A percentile compares a stretch with the other conserved stretches of the same genome.
phyloP scores from a whole-genome alignment of 2,329 filamentous ascomycete species.

The Parastagonospora nodorum region DNA sequence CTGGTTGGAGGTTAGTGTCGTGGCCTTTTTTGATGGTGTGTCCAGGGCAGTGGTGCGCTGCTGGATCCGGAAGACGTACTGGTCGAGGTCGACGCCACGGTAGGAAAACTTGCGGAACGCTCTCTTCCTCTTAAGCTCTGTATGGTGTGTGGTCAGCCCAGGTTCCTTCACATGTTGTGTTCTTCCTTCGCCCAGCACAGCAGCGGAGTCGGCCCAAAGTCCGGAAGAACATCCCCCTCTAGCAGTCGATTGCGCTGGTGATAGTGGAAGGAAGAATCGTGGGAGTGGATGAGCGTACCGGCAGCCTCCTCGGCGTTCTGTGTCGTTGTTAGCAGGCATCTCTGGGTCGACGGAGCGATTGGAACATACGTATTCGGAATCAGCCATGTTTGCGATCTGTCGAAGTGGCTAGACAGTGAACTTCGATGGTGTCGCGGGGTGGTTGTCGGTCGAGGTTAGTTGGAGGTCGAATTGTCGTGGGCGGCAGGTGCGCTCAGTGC shows the following conservation, averaged over 20 bases:
- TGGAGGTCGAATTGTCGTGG: constrained; percentile 6
- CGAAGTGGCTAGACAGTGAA: constrained; percentile 50
- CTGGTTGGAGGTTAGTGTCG: constrained; percentile 56
- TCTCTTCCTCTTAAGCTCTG: constrained; percentile 99
- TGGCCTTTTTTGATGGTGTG: not conserved
- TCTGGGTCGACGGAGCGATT: constrained; percentile 19
- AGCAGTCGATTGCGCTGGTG: constrained; percentile 13
- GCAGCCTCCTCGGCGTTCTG: constrained; percentile 97
- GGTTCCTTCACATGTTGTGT: constrained; percentile 12
- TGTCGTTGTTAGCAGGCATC: constrained; percentile 22
- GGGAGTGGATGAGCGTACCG: constrained; percentile 55
- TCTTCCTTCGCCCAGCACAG: constrained; percentile 1
- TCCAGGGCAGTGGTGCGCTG: constrained; percentile 1
- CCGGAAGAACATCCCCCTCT: not conserved
- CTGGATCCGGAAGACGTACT: constrained; percentile 67
- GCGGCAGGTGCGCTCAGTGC: constrained; percentile 1
- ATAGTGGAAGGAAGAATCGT: constrained; percentile 8
- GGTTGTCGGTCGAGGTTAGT: constrained; percentile 27
- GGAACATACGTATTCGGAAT: constrained; percentile 81
- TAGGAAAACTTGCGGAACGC: constrained; percentile 99
- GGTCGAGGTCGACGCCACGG: constrained; percentile 98
- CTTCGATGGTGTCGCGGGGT: constrained; percentile 43
- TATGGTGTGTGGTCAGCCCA: constrained; percentile 31
- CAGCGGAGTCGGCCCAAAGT: not conserved
- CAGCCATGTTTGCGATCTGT: constrained; percentile 76